Base-by-base conservation (phyloP, 345 rosid genomes). In the Microcos paniculata region DNA sequence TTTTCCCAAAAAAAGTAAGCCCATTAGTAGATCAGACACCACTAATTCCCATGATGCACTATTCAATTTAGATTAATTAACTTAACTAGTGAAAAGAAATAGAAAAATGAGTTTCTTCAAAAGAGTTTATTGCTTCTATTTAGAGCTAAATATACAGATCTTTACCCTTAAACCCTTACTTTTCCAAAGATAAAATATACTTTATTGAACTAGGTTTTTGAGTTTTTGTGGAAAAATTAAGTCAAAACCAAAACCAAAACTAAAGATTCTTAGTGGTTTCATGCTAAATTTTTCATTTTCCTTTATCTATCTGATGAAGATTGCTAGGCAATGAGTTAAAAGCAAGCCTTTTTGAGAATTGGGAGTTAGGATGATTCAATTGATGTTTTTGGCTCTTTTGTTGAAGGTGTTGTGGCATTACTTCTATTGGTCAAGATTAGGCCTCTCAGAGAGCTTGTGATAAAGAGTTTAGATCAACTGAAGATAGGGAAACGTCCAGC, bases 401-500 rank as follows among this genome's bases (percentile, higher is more conserved):
- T 82, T 12, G 99, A 95, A 80, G 94, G 85, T 28, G 85, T 77
- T 57, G 74, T 89, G 86, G 90, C 94, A 67, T 90, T 93, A 67
- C 84, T 93, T 38, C 56, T 95, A 8, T 45, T 95, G 74, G 92
- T 93, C 14, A 91, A 93, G 82, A 91, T 93, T 78, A 97, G 98
- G 21, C 99, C 91, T 15, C 77, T 95, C 76, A 93, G 99, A 75
- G 97, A 95, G 83, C 91, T 95, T 45, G 97, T 93, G 49, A 84
- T 95, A 38, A 95, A 90, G 89, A 84, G 97, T 71, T 85, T 95
- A 77, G 98, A 95, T 81, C 97, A 95, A 79, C 28, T 91, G 68
- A 95, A 95, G 79, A 82, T 74, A 85, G 99, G 97, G 68, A 90
- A 85, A 79, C 97, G 97, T 73, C 97, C 99, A 1, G 98, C 99